These are phyloP conservation scores for Beauveria varroae DNA, from an alignment of 2,329 filamentous ascomycete genomes.

Conservation along the genomic window DNA sequence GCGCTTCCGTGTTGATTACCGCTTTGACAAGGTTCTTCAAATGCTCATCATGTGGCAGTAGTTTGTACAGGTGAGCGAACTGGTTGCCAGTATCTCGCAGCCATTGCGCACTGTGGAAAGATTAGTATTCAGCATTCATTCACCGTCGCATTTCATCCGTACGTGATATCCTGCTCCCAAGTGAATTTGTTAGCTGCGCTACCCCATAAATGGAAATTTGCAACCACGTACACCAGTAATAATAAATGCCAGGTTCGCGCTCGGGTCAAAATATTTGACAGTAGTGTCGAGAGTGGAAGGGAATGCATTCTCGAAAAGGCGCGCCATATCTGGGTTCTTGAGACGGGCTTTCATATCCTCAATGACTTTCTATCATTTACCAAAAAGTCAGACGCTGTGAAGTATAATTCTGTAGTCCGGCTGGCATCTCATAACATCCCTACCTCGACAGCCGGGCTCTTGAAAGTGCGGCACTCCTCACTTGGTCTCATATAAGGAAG, in stretches of 20 bases:
- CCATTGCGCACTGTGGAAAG: constrained; percentile 44
- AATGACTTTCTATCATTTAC: constrained; percentile 18
- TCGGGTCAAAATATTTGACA: constrained; percentile 64
- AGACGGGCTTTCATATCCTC: constrained; percentile 31
- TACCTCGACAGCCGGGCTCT: constrained; percentile 21
- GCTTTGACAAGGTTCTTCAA: constrained; percentile 62
- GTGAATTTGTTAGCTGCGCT: background rate
- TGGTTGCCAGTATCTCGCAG: constrained; percentile 75
- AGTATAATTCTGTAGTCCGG: background rate
- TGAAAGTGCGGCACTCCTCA: constrained; percentile 21
- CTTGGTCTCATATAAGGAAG: constrained; percentile 22
- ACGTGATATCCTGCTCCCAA: constrained; percentile 19
- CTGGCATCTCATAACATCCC: background rate
- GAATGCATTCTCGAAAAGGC: constrained; percentile 77
- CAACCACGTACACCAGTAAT: constrained; percentile 81
- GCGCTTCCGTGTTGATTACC: constrained; percentile 62
- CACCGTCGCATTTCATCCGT: background rate
- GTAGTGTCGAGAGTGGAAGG: constrained; percentile 80
- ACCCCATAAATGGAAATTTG: constrained; percentile 31
- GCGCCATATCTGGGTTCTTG: constrained; percentile 57
- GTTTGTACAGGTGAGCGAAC: constrained; percentile 58
- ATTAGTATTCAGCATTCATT: background rate
- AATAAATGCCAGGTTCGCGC: constrained; percentile 64
- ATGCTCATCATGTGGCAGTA: constrained; percentile 49
- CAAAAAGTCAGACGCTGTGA: background rate